Conservation (phyloP, 2,329 filamentous ascomycete genomes). For the Curvularia sp. region DNA sequence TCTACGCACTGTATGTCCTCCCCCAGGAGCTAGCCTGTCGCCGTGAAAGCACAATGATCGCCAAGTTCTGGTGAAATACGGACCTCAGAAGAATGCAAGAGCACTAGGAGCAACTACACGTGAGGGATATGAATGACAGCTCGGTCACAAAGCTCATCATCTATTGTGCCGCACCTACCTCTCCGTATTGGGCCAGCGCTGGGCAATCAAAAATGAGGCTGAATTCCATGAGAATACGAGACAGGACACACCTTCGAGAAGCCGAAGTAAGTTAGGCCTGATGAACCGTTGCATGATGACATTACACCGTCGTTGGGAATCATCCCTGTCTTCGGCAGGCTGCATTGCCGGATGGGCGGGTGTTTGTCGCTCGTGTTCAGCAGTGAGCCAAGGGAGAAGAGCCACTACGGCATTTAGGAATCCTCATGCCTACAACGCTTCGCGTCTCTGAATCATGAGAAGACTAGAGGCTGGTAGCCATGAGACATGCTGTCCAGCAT, state of each 20-base stretch:
- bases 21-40: neutral
- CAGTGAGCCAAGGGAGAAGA: neutral
- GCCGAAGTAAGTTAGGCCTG: no score
- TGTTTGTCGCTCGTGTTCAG: constrained; percentile 1
- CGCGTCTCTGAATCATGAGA: neutral
- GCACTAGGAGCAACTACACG: neutral
- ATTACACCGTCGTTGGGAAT: neutral
- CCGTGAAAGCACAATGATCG: constrained; percentile 5
- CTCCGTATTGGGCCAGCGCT: neutral
- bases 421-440: neutral
- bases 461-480: neutral
- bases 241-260: neutral
- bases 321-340: constrained; percentile 5
- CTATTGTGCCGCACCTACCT: neutral
- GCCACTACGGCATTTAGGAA: neutral
- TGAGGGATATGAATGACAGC: neutral
- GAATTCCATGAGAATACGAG: neutral
- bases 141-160: neutral
- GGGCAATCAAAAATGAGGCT: constrained; percentile 6
- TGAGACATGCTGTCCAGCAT: neutral
- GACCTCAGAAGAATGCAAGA: neutral
- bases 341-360: constrained; percentile 1
- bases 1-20: constrained; percentile 7
- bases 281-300: neutral
- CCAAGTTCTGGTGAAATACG: constrained; percentile 1